Conservation (phyloP, 1,284 basidiomycete species). For the Bondarzewia mesenterica region DNA sequence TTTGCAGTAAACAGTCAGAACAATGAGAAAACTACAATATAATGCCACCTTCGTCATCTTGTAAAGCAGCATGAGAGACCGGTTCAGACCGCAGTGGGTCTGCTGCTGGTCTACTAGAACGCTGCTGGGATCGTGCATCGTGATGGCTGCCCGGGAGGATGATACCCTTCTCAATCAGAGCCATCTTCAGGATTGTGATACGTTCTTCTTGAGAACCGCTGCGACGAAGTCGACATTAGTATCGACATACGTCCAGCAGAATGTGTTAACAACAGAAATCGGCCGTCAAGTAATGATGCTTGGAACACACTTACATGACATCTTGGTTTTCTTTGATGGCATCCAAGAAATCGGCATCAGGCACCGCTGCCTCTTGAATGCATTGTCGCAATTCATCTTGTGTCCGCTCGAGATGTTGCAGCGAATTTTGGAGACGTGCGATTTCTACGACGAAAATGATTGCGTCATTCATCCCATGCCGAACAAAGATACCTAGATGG, state of each 20-base stretch:
- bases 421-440: constrained; percentile 63
- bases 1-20: background rate
- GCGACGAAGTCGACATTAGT: constrained; percentile 1
- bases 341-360: constrained; percentile 36
- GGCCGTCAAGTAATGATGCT: background rate
- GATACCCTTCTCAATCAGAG: constrained; percentile 56
- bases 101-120: background rate
- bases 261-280: background rate
- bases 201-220: constrained; percentile 70
- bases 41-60: constrained; percentile 5
- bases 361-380: constrained; percentile 20
- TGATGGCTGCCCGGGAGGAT: constrained; percentile 35
- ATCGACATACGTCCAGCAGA: background rate
- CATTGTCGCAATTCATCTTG: constrained; percentile 50
- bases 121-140: constrained; percentile 15
- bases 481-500: constrained; percentile 1
- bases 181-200: constrained; percentile 56
- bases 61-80: background rate
- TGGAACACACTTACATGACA: constrained; percentile 36
- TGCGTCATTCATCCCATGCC: background rate
- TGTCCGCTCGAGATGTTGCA: constrained; percentile 54
- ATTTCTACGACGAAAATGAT: constrained; percentile 46
- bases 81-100: background rate
- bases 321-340: constrained; percentile 45
- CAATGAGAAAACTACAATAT: background rate